Conservation (phyloP, 192 early-diverging fungal genomes). For the Gigaspora rosea region DNA sequence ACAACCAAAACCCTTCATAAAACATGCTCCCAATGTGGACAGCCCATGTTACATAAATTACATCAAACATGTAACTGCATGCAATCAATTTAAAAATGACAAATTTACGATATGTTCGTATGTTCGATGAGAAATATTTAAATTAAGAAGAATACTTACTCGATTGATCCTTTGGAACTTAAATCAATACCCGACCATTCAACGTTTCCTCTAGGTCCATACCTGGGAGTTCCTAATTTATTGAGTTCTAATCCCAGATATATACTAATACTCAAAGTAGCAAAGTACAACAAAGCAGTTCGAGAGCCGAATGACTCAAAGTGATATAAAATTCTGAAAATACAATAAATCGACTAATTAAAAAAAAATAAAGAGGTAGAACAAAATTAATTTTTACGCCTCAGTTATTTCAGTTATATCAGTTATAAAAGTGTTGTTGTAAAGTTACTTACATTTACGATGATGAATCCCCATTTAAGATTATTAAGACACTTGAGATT, state of each 20-base stretch:
- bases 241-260: slow-evolving; percentile 54
- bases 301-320: slow-evolving; percentile 52
- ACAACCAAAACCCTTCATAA: slow-evolving; percentile 57
- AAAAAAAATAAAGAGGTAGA: neutral
- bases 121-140: neutral
- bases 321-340: slow-evolving; percentile 56
- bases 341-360: slow-evolving; percentile 55
- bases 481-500: neutral
- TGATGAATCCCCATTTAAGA: neutral
- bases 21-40: slow-evolving; percentile 67
- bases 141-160: slow-evolving; percentile 40
- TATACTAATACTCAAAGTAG: slow-evolving; percentile 50
- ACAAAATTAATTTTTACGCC: neutral
- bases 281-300: slow-evolving; percentile 43
- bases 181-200: slow-evolving; percentile 53
- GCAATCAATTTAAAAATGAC: slow-evolving; percentile 34
- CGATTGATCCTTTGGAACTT: slow-evolving; percentile 52
- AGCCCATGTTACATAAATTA: slow-evolving; percentile 83
- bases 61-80: slow-evolving; percentile 78
- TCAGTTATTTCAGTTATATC: neutral
- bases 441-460: neutral
- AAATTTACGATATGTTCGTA: neutral
- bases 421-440: neutral
- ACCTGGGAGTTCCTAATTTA: slow-evolving; percentile 47
- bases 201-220: slow-evolving; percentile 45